Evolutionary conservation across 352 stramenopile genomes (phyloP).

Genomic region (Phytophthora podocarpi): DNA sequence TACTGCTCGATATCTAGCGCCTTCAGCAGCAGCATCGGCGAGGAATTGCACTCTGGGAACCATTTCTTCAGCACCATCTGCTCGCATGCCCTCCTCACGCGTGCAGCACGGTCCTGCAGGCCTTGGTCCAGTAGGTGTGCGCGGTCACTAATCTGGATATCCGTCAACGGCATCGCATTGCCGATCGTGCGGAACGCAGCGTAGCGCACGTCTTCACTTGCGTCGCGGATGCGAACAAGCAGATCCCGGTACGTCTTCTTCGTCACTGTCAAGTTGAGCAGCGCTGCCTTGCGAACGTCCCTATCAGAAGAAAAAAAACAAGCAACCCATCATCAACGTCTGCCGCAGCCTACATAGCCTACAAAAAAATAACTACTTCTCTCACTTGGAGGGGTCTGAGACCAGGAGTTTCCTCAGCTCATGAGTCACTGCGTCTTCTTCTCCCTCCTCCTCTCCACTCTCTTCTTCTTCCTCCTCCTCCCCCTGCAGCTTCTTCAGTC

Average conservation of each 20-base stretch:
- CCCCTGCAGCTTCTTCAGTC: slow-evolving; percentile 64
- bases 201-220: slow-evolving; percentile 67
- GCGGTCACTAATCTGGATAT: slow-evolving; percentile 71
- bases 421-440: slow-evolving; percentile 46
- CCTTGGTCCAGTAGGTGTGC: slow-evolving; percentile 78
- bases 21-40: slow-evolving; percentile 57
- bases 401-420: slow-evolving; percentile 68
- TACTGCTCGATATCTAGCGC: slow-evolving; percentile 73
- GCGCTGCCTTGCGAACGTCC: slow-evolving; percentile 70
- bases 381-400: slow-evolving; percentile 75
- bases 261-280: slow-evolving; percentile 56
- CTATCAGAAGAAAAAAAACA: slow-evolving; percentile 25
- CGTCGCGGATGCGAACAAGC: slow-evolving; percentile 78
- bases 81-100: slow-evolving; percentile 62
- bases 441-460: slow-evolving; percentile 36
- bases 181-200: slow-evolving; percentile 64
- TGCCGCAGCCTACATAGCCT: background rate
- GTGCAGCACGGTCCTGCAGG: slow-evolving; percentile 62
- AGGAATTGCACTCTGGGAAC: slow-evolving; percentile 61
- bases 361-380: background rate
- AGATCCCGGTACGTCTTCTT: slow-evolving; percentile 54
- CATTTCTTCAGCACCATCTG: slow-evolving; percentile 75
- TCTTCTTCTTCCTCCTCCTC: slow-evolving; percentile 35
- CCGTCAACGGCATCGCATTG: slow-evolving; percentile 45
- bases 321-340: background rate